phyloP scores from a whole-genome alignment of 192 early-diverging fungal species.

The Entrophospora sp. region DNA sequence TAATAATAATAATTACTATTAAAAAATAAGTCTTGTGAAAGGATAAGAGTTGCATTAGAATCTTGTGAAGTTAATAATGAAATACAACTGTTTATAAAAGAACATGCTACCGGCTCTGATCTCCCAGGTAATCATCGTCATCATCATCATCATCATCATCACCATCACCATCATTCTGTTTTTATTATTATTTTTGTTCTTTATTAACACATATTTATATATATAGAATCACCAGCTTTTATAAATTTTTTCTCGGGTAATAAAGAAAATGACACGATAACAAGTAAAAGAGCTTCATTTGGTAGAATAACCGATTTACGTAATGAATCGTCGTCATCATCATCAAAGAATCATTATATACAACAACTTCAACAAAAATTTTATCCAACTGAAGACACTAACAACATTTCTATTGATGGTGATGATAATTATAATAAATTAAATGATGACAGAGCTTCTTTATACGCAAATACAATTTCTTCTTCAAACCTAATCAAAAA shows the following conservation, averaged over 20 bases:
- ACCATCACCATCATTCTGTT: too few relatives aligned
- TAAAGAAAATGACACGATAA: not conserved
- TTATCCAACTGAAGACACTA: not conserved
- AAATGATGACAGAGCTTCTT: not conserved
- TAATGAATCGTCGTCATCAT: not conserved
- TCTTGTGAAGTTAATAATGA: constrained; percentile 52
- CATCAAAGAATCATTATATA: not conserved
- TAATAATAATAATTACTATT: too few relatives aligned
- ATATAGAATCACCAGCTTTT: not conserved
- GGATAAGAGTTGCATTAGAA: constrained; percentile 59
- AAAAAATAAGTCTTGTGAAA: constrained; percentile 69
- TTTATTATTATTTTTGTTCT: not conserved
- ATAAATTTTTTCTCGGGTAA: constrained; percentile 1
- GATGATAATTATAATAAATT: not conserved
- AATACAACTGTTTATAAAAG: constrained; percentile 53
- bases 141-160: too few relatives aligned
- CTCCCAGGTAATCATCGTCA: constrained; percentile 30
- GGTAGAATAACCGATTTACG: not conserved
- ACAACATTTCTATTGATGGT: not conserved
- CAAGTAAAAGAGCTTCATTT: not conserved
- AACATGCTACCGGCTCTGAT: constrained; percentile 53
- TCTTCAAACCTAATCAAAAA: not conserved
- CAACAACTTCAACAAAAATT: not conserved
- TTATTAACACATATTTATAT: not conserved
- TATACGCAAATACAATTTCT: not conserved